A percentile compares a stretch with the other conserved stretches of the same genome.
These are phyloP conservation scores for Ophiosphaerella narmari DNA, from an alignment of 2,329 filamentous ascomycete species.

Conservation along the genomic window DNA sequence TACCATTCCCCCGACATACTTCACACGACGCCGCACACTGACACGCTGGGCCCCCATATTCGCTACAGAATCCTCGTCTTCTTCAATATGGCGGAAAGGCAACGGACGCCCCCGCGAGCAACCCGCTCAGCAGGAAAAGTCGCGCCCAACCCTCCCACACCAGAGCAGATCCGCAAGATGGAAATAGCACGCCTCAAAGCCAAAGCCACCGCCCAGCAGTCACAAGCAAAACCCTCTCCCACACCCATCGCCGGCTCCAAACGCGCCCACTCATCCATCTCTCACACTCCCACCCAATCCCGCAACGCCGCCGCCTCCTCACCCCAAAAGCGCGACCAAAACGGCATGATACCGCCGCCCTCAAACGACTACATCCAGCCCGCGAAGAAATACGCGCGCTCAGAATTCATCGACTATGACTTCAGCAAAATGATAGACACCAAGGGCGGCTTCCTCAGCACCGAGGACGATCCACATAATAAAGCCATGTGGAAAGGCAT, in stretches of 20 bases:
- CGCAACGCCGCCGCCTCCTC: slow-evolving; percentile 66
- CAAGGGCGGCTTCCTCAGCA: slow-evolving; percentile 91
- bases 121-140: slow-evolving; percentile 46
- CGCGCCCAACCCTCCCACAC: slow-evolving; percentile 58
- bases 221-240: slow-evolving; percentile 28
- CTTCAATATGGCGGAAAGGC: slow-evolving; percentile 46
- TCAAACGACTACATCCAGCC: slow-evolving; percentile 66
- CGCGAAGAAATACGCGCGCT: slow-evolving; percentile 82
- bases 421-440: slow-evolving; percentile 98
- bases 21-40: not conserved
- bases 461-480: slow-evolving; percentile 89
- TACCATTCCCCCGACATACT: slow-evolving; percentile 3
- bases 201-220: slow-evolving; percentile 72
- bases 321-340: slow-evolving; percentile 41
- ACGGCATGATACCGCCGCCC: slow-evolving; percentile 40
- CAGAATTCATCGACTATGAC: slow-evolving; percentile 87
- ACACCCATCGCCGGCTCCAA: slow-evolving; percentile 64
- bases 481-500: slow-evolving; percentile 62
- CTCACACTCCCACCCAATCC: slow-evolving; percentile 59
- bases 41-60: not conserved
- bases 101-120: slow-evolving; percentile 55
- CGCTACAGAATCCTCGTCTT: not conserved
- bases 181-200: slow-evolving; percentile 87
- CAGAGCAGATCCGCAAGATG: slow-evolving; percentile 65
- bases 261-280: slow-evolving; percentile 68